phyloP scores from a whole-genome alignment of 225 moss, liverwort and hornwort genomes.

The Antitrichia curtipendula region DNA sequence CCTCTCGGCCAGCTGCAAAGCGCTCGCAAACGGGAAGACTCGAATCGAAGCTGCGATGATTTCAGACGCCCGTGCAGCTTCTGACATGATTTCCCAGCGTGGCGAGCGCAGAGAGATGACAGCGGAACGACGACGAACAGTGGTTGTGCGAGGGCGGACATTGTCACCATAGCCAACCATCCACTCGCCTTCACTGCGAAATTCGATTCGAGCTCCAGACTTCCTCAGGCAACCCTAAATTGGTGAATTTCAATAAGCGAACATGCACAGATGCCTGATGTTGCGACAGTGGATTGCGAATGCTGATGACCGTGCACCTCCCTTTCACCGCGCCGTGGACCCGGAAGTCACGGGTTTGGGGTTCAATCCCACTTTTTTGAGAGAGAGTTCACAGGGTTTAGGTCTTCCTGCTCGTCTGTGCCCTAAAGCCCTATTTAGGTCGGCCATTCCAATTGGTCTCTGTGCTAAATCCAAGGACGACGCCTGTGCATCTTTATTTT shows the following conservation, averaged over 20 bases:
- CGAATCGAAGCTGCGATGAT: background rate
- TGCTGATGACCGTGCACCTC: background rate
- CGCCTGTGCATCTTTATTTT: too few species aligned
- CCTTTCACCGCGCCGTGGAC: background rate
- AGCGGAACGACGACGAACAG: constrained; percentile 11
- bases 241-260: background rate
- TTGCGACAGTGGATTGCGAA: background rate
- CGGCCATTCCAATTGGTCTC: too few species aligned
- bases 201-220: background rate
- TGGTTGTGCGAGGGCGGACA: constrained; percentile 23
- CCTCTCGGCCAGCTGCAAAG: background rate
- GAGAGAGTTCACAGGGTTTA: background rate
- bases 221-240: background rate
- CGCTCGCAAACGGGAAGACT: background rate
- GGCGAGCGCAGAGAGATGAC: constrained; percentile 20
- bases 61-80: constrained; percentile 7
- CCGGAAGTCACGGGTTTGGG: background rate
- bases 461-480: background rate
- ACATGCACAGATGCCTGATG: too few species aligned
- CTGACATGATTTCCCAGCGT: constrained; percentile 8
- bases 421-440: background rate
- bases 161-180: constrained; percentile 15
- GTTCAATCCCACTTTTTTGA: background rate
- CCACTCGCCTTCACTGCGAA: background rate
- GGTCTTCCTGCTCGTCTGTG: background rate